phyloP scores from a whole-genome alignment of 148 eudicot species.

The Dysphania ambrosioides region DNA sequence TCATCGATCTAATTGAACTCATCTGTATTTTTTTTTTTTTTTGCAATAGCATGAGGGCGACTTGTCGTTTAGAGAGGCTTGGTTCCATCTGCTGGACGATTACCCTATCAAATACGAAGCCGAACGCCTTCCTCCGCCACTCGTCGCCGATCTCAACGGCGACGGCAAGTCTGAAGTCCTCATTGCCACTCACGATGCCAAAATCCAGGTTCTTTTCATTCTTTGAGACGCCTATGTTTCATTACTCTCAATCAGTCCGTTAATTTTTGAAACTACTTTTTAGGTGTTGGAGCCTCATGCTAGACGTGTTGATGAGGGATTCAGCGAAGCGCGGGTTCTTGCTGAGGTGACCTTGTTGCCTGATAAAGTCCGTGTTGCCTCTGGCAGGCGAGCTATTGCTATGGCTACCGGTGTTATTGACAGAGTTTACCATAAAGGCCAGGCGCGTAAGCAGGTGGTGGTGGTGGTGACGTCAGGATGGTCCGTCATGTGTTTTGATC shows the following conservation, averaged over 20 bases:
- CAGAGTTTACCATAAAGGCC: constrained; percentile 52
- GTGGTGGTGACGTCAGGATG: constrained; percentile 97
- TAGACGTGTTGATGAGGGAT: constrained; percentile 90
- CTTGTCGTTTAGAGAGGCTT: constrained; percentile 87
- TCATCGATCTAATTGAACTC: background rate
- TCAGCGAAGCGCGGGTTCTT: constrained; percentile 85
- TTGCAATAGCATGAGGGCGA: constrained; percentile 79
- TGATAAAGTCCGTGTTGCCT: constrained; percentile 82
- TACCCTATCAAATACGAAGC: constrained; percentile 88
- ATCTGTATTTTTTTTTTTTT: constrained; percentile 1
- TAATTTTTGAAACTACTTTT: background rate
- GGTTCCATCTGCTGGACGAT: constrained; percentile 91
- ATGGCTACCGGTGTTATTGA: constrained; percentile 93
- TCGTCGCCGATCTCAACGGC: constrained; percentile 89
- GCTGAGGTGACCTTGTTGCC: constrained; percentile 79
- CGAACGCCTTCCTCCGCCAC: constrained; percentile 91
- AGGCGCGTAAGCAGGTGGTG: constrained; percentile 78
- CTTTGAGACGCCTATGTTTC: too few species aligned
- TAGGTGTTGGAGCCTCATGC: constrained; percentile 89
- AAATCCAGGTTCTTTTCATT: constrained; percentile 71
- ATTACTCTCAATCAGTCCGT: too few species aligned
- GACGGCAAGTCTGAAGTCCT: constrained; percentile 86
- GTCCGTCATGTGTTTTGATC: constrained; percentile 97
- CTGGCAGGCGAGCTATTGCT: constrained; percentile 96
- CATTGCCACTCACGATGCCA: constrained; percentile 90